Evolutionary conservation across 2,329 filamentous ascomycete species (phyloP), one percentile per base, ranked within the genome.

Genomic region (Emergomyces pasteurianus): DNA sequence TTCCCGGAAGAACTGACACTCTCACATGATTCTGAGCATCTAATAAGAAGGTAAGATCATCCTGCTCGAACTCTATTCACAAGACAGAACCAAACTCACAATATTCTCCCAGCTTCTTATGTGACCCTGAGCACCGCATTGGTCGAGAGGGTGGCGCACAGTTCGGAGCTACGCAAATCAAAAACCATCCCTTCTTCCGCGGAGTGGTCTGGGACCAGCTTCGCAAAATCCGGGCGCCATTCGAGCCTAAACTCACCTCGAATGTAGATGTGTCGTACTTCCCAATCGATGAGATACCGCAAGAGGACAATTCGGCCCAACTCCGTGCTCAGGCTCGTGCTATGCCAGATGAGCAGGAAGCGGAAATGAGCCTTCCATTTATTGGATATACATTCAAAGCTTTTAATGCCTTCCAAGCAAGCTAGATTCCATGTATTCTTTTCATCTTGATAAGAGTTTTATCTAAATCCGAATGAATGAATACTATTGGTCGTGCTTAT

Each of bases 261-360:
- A 94, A 94, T 74, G 88, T 96, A 69, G 94, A 99, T 73, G 96
- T 94, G 23, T 92, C 92, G 54, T 97, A 99, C 80, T 99, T 99
- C 85, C 94, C 94, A 10, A 96, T 91, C 58, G 94, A 99, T 72
- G 94, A 99, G 76, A 96, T 99, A 71, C 91, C 95, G 69, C 92
- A 97, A 79, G 92, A 91, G 60, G 92, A 96, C 74, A 96, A 91
- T 65, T 90, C 89, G 60, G 94, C 91, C 28, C 83, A 89, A 66
- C 83, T 96, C 70, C 89, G 90, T 73, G 89, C 89, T 23, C 89
- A 95, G 75, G 90, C 89, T 57, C 83, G 87, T 65, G 86, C 87
- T 63, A 82, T 86, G 69, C 84, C 85, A 58, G 79, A 82, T 10
- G 89, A 92, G 67, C 89, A 95, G 73, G 87, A 90, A 65, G 90